These are phyloP conservation scores for Aspergillus steynii DNA, from an alignment of 495 filamentous ascomycete species.

Conservation along the genomic window DNA sequence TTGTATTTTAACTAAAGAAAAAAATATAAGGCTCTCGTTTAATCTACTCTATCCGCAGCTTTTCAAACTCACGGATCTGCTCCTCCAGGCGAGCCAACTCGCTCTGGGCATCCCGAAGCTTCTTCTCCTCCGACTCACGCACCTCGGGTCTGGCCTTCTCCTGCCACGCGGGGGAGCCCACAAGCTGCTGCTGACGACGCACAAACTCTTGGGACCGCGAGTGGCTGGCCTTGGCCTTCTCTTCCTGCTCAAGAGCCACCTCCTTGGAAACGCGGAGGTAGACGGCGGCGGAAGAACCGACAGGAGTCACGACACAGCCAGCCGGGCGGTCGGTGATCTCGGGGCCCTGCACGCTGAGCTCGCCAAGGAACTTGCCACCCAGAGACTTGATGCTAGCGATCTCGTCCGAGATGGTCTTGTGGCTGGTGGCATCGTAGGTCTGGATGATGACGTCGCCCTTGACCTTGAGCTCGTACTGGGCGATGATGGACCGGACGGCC, in stretches of 20 bases:
- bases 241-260: constrained; percentile 65
- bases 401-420: constrained; percentile 58
- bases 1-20: constrained; percentile 6
- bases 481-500: constrained; percentile 56
- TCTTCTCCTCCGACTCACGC: constrained; percentile 59
- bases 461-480: constrained; percentile 61
- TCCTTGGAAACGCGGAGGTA: constrained; percentile 70
- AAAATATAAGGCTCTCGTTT: constrained; percentile 7
- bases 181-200: constrained; percentile 35
- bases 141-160: constrained; percentile 55
- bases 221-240: constrained; percentile 61
- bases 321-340: constrained; percentile 55
- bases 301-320: constrained; percentile 70
- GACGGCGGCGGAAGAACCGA: constrained; percentile 64
- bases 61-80: constrained; percentile 51
- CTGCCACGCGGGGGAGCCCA: constrained; percentile 38
- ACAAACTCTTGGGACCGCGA: constrained; percentile 37
- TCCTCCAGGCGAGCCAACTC: constrained; percentile 56
- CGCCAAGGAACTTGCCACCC: constrained; percentile 59
- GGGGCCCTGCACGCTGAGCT: constrained; percentile 49
- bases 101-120: constrained; percentile 56
- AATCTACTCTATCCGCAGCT: constrained; percentile 45
- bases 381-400: constrained; percentile 63
- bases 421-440: constrained; percentile 54
- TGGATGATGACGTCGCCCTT: constrained; percentile 58